These are phyloP conservation scores for Aaosphaeria pasadenensis DNA, from an alignment of 2,329 filamentous ascomycete genomes.

Conservation along the genomic window DNA sequence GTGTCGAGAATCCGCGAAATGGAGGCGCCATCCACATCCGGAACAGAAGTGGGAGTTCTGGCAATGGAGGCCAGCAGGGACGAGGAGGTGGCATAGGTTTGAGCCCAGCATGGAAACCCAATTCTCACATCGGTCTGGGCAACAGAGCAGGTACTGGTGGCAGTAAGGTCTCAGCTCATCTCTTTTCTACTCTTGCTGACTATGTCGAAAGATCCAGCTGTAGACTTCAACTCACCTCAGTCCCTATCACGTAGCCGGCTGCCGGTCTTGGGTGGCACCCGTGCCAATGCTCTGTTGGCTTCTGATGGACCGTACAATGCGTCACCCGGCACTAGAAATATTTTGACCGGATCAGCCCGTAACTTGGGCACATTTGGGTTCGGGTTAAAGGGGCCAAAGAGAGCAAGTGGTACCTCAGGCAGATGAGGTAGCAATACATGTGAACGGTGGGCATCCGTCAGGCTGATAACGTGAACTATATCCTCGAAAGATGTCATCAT, in stretches of 20 bases:
- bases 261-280: conserved; percentile 6
- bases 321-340: too few relatives aligned
- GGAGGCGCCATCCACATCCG: conserved; percentile 10
- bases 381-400: background rate
- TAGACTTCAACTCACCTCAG: conserved; percentile 13
- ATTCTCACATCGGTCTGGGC: conserved; percentile 15
- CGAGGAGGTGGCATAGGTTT: conserved; percentile 15
- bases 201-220: conserved; percentile 8
- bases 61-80: conserved; percentile 22
- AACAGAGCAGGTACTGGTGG: conserved; percentile 16
- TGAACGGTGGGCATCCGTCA: too few relatives aligned
- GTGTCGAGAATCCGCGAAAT: conserved; percentile 9
- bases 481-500: too few relatives aligned
- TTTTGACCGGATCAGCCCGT: too few relatives aligned
- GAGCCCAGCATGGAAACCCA: conserved; percentile 15
- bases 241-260: conserved; percentile 16
- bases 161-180: conserved; percentile 4
- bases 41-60: conserved; percentile 24
- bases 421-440: too few relatives aligned
- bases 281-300: background rate
- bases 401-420: background rate
- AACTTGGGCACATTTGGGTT: background rate
- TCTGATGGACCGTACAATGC: background rate
- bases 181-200: background rate
- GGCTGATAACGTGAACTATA: too few relatives aligned